A percentile compares a stretch with the other conserved stretches of the same genome.
Conservation (phyloP, 2,329 filamentous ascomycete species). For the Neonectria hederae region DNA sequence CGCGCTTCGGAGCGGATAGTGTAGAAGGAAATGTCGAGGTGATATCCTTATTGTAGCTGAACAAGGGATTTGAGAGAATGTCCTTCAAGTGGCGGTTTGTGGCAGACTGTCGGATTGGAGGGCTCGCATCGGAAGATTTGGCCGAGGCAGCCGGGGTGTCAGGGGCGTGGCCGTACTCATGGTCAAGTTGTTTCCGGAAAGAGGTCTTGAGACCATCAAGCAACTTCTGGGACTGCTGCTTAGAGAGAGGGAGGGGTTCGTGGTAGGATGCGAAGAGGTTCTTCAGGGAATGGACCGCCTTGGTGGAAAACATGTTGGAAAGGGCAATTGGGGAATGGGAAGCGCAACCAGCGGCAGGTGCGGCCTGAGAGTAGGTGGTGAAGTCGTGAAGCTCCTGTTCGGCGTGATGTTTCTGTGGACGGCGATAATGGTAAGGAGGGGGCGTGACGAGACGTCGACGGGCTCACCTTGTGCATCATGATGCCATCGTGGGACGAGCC, state of each 20-base stretch:
- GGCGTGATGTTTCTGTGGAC: constrained; percentile 14
- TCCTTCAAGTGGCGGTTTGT: constrained; percentile 61
- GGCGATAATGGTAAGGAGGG: not conserved
- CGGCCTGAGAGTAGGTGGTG: constrained; percentile 2
- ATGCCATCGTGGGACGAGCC: constrained; percentile 42
- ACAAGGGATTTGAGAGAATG: constrained; percentile 67
- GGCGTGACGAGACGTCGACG: constrained; percentile 12
- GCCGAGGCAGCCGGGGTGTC: constrained; percentile 36
- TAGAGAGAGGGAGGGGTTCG: constrained; percentile 61
- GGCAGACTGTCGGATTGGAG: constrained; percentile 50
- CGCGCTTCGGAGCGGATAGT: constrained; percentile 37
- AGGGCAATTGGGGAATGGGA: constrained; percentile 46
- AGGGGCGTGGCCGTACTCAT: constrained; percentile 60
- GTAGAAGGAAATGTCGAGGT: constrained; percentile 31
- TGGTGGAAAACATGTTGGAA: constrained; percentile 51
- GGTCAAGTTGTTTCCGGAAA: constrained; percentile 67
- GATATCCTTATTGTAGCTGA: constrained; percentile 49
- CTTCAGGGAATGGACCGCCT: constrained; percentile 49
- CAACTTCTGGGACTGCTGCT: constrained; percentile 62
- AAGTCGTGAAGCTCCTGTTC: not conserved
- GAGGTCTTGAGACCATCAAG: constrained; percentile 65
- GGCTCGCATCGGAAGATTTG: constrained; percentile 29
- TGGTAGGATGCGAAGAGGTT: constrained; percentile 56
- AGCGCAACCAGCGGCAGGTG: constrained; percentile 26
- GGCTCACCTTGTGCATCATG: constrained; percentile 27